These are phyloP conservation scores for Calocera viscosa DNA, from an alignment of 768 basidiomycete species.

Conservation along the genomic window DNA sequence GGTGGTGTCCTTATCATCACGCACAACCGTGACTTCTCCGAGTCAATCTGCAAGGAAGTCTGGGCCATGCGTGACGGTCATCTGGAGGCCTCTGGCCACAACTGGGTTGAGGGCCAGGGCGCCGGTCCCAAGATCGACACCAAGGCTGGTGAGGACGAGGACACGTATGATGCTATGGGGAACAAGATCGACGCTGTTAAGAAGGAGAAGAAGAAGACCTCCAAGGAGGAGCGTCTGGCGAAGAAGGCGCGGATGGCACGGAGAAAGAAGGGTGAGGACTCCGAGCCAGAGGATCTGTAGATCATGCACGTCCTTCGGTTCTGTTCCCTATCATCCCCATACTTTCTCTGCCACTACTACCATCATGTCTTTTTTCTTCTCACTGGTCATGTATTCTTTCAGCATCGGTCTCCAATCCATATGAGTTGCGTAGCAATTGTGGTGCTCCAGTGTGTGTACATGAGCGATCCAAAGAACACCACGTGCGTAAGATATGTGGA, in stretches of 20 bases:
- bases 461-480: background rate
- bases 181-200: constrained; percentile 88
- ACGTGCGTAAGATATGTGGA: no score
- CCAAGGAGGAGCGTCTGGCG: constrained; percentile 73
- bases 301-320: constrained; percentile 13
- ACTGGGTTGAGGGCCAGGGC: constrained; percentile 99
- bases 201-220: constrained; percentile 65
- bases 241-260: constrained; percentile 96
- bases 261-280: constrained; percentile 75
- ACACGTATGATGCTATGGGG: constrained; percentile 90
- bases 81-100: constrained; percentile 93
- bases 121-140: constrained; percentile 90
- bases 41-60: constrained; percentile 93
- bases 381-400: constrained; percentile 9
- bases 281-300: constrained; percentile 28
- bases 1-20: constrained; percentile 97
- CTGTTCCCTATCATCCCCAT: constrained; percentile 3
- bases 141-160: constrained; percentile 82
- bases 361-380: constrained; percentile 5
- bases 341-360: background rate
- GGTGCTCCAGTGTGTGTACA: background rate
- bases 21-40: constrained; percentile 98
- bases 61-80: constrained; percentile 99
- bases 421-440: constrained; percentile 5
- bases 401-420: constrained; percentile 8